A percentile compares a stretch with the other conserved stretches of the same genome.
Evolutionary conservation across 2,329 filamentous ascomycete genomes (phyloP).

Genomic region (Fusarium sp.): DNA sequence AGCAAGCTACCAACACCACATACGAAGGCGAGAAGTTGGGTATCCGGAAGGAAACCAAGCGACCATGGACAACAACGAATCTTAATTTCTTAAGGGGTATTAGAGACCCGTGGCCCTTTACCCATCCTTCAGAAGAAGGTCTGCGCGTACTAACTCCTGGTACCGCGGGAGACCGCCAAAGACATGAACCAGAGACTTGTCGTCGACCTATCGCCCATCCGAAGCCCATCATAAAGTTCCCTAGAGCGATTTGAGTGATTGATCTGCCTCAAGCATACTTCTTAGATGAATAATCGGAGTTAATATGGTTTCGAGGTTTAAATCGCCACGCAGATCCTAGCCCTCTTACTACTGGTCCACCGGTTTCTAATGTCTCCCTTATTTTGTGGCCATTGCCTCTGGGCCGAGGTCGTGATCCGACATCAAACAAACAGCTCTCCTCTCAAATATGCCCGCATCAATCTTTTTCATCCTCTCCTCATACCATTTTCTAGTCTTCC

Average conservation of each 20-base stretch:
- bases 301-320: background rate
- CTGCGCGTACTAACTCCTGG: background rate
- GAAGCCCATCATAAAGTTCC: background rate
- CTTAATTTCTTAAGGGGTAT: background rate
- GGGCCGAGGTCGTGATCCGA: background rate
- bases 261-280: rapidly evolving
- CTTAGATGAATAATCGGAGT: background rate
- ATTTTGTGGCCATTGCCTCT: background rate
- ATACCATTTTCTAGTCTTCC: background rate
- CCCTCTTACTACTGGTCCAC: background rate
- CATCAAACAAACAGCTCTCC: background rate
- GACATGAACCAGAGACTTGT: background rate
- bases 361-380: background rate
- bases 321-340: rapidly evolving
- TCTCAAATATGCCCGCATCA: background rate
- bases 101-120: background rate
- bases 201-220: background rate
- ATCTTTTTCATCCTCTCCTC: background rate
- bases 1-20: background rate
- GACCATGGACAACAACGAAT: rapidly evolving
- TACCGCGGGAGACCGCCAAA: background rate
- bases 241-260: too few relatives aligned
- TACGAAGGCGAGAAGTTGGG: background rate
- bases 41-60: background rate
- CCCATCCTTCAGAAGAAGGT: background rate